Evolutionary conservation across 306 rosid species (phyloP), one percentile per base, ranked within the genome.

Genomic region (Sphenostylis stenocarpa): DNA sequence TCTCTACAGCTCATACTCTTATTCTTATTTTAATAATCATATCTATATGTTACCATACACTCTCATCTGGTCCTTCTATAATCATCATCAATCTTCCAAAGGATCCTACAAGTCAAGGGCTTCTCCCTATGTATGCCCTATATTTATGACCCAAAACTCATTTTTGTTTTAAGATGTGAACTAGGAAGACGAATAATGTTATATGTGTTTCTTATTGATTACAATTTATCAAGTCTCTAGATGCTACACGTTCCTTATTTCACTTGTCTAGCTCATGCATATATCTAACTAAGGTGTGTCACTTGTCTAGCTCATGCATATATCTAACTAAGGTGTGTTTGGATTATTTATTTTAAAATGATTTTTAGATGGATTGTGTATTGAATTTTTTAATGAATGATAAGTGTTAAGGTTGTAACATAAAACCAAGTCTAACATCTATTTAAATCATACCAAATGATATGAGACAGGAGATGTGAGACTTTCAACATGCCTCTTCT

Each of bases 1-100:
- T 67, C 84, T 56, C 34, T 41, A 70, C 80, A 69, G 77, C 83
- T 78, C 81, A 71, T 29, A 39, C 17, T 6, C 4, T 68, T 77
- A 15, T 61, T 75, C 61, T 47, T 51, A 39, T 75, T 48, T 47
- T 44, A 4, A 65, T 15, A 4, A 65, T 15, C 63, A 56, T 67
- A 47, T 16, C 1, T 13, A 56, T 47, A 26, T 33, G 23, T 12
- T 78, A 29, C 31, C 47, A 12, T 73, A 23, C 8, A 36, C 41
- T 7, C 8, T 31, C 38, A 56, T 16, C 70, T 77, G 79, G 61
- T 74, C 77, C 80, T 48, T 75, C 2, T 17, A 13, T 17, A 12
- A 39, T 65, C 3, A 34, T 26, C 9, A 15, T 29, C 47, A 64
- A 48, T 78, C 48, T 60, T 47, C 28, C 10, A 36, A 21, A 7